Conservation (phyloP, 495 filamentous ascomycete genomes). For the Penicillium coffeae region DNA sequence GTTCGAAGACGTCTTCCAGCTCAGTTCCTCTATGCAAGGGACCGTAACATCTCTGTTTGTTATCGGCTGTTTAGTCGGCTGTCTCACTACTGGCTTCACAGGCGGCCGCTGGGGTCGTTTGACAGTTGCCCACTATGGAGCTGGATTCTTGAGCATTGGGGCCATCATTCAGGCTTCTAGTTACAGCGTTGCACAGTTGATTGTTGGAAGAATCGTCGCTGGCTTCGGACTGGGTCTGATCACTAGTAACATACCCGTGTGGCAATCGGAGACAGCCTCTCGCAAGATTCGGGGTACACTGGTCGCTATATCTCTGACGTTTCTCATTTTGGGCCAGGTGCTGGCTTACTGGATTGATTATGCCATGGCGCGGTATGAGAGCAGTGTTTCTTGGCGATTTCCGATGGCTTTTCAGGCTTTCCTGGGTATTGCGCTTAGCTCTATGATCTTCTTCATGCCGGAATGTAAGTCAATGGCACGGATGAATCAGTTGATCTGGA, state of each 20-base stretch:
- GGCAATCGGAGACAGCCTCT: constrained; percentile 12
- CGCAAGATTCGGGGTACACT: constrained; percentile 8
- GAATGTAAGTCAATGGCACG: constrained; percentile 11
- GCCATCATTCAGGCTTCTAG: constrained; percentile 48
- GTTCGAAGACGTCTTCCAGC: constrained; percentile 13
- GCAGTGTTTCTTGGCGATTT: constrained; percentile 39
- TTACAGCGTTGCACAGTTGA: constrained; percentile 39
- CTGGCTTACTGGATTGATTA: constrained; percentile 31
- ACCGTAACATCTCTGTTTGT: constrained; percentile 29
- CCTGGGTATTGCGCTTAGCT: constrained; percentile 17
- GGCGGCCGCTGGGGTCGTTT: constrained; percentile 7
- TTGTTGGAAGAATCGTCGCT: constrained; percentile 37
- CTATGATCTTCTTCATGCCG: constrained; percentile 21
- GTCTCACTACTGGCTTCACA: constrained; percentile 2
- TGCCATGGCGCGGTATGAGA: constrained; percentile 8
- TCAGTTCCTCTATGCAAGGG: constrained; percentile 15
- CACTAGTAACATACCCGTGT: constrained; percentile 12
- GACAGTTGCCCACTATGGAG: constrained; percentile 38
- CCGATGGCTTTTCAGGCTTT: constrained; percentile 42
- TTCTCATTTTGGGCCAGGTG: constrained; percentile 13
- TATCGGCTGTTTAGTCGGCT: constrained; percentile 22
- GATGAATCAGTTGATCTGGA: too few species aligned
- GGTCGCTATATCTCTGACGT: constrained; percentile 9
- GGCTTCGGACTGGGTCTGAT: constrained; percentile 27
- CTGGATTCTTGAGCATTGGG: constrained; percentile 47